Percentiles rank a stretch among this genome's conserved stretches.
Evolutionary conservation across 2,329 filamentous ascomycete genomes (phyloP).

Genomic region (Claviceps maximensis): DNA sequence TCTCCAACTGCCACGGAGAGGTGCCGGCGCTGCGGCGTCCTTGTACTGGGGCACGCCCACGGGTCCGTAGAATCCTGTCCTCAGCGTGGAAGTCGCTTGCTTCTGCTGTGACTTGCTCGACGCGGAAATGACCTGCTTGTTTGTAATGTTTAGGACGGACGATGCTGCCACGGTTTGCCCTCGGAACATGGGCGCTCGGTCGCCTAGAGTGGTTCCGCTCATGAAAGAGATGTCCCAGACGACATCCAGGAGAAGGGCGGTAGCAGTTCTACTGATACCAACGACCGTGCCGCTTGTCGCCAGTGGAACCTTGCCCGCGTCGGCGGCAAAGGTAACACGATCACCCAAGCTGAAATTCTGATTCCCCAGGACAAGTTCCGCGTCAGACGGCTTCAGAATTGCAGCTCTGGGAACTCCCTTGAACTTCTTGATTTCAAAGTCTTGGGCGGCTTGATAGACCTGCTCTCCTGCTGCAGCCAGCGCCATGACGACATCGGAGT

Average conservation of each 20-base stretch:
- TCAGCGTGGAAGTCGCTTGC: conserved; percentile 33
- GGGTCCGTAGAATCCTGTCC: conserved; percentile 40
- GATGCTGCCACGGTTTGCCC: conserved; percentile 81
- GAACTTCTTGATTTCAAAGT: conserved; percentile 53
- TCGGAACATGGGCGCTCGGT: conserved; percentile 83
- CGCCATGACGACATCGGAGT: conserved; percentile 73
- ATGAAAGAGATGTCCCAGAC: conserved; percentile 94
- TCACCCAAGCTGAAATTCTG: conserved; percentile 79
- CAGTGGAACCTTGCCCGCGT: conserved; percentile 89
- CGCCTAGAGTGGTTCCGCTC: conserved; percentile 85
- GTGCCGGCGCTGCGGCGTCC: conserved; percentile 40
- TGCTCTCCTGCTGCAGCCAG: conserved; percentile 67
- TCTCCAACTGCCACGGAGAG: conserved; percentile 44
- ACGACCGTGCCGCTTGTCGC: conserved; percentile 87
- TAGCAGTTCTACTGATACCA: conserved; percentile 78
- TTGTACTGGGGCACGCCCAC: conserved; percentile 49
- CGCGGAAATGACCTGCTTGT: conserved; percentile 65
- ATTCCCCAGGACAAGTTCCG: conserved; percentile 80
- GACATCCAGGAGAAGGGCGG: conserved; percentile 72
- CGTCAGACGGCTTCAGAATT: conserved; percentile 83
- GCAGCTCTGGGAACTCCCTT: conserved; percentile 74
- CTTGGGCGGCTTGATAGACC: conserved; percentile 36
- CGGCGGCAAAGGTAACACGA: conserved; percentile 82
- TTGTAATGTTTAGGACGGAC: conserved; percentile 77
- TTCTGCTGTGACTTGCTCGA: conserved; percentile 40